A percentile compares a stretch with the other conserved stretches of the same genome.
phyloP scores from a whole-genome alignment of 2,329 filamentous ascomycete genomes.

The Fusarium abutilonis region DNA sequence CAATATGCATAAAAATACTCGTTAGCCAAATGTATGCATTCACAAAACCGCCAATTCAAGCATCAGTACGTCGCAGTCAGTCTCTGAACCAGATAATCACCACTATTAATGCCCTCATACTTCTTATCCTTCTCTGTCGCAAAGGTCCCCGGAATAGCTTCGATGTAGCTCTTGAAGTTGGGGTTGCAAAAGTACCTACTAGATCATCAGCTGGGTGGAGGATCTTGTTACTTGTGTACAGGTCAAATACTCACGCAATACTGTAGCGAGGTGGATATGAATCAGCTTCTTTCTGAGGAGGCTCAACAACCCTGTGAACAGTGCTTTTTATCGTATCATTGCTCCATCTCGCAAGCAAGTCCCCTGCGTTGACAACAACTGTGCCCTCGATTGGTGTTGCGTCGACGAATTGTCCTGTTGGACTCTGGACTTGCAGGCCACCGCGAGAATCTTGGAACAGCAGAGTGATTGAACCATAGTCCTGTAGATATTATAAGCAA shows the following conservation, averaged over 20 bases:
- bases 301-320: conserved; percentile 89
- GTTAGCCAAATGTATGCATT: too few relatives aligned
- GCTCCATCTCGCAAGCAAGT: conserved; percentile 86
- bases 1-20: too few relatives aligned
- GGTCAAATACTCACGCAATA: conserved; percentile 72
- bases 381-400: conserved; percentile 83
- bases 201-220: conserved; percentile 8
- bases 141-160: conserved; percentile 83
- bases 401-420: conserved; percentile 81
- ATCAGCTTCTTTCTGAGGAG: conserved; percentile 67
- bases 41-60: not conserved
- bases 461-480: conserved; percentile 69
- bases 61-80: conserved; percentile 77
- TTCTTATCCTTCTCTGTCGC: conserved; percentile 73
- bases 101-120: conserved; percentile 80
- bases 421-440: conserved; percentile 70
- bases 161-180: conserved; percentile 78
- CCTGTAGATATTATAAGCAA: conserved; percentile 45
- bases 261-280: conserved; percentile 82
- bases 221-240: too few relatives aligned
- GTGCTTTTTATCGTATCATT: conserved; percentile 94
- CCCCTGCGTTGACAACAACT: conserved; percentile 89
- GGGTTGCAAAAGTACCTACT: conserved; percentile 86
- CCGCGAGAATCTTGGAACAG: conserved; percentile 69
- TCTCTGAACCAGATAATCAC: conserved; percentile 82